phyloP scores from a whole-genome alignment of 768 basidiomycete species.

The Clavulina sp. region DNA sequence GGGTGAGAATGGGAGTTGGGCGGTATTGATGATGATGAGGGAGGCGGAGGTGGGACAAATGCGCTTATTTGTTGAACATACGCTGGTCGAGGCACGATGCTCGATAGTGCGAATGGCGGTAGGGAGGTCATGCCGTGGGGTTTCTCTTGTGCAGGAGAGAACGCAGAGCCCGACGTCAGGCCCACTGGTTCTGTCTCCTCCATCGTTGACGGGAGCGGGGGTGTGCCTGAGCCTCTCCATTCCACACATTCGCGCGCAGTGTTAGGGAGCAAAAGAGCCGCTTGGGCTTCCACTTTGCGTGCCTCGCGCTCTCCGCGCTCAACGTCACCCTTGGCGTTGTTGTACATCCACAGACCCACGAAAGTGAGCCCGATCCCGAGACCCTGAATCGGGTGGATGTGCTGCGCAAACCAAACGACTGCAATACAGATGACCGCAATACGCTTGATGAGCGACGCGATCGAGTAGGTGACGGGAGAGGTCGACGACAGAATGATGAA shows the following conservation, averaged over 20 bases:
- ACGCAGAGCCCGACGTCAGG: background rate
- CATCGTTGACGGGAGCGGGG: background rate
- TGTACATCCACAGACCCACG: constrained; percentile 86
- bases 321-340: constrained; percentile 81
- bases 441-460: constrained; percentile 94
- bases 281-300: constrained; percentile 53
- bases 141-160: background rate
- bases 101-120: background rate
- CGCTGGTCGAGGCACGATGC: background rate
- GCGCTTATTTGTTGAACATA: background rate
- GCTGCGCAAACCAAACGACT: constrained; percentile 88
- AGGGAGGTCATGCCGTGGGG: background rate
- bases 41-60: background rate
- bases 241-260: constrained; percentile 34
- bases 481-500: constrained; percentile 92
- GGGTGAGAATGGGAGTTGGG: background rate
- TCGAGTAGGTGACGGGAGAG: constrained; percentile 96
- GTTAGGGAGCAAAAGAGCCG: constrained; percentile 49
- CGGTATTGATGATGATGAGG: background rate
- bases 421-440: constrained; percentile 97
- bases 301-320: constrained; percentile 84
- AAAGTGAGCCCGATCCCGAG: constrained; percentile 86
- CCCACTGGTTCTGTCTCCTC: background rate
- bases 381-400: constrained; percentile 67
- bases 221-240: background rate